Conservation (phyloP, 2,329 filamentous ascomycete species). For the Calonectria pauciramosa region DNA sequence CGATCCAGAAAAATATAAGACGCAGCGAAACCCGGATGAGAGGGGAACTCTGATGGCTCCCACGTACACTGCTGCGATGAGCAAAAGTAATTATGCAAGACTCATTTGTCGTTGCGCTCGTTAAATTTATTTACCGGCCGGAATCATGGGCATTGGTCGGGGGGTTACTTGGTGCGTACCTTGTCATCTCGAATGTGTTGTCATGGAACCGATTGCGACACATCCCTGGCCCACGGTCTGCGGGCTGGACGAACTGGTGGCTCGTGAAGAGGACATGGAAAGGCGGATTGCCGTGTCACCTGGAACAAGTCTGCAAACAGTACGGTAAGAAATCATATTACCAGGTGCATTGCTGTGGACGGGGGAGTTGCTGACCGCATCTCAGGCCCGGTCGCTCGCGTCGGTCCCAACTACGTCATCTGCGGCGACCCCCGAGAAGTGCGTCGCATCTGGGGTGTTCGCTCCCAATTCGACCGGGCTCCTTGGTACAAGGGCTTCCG, state of each 20-base stretch:
- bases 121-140: neutral
- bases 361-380: neutral
- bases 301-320: constrained; percentile 18
- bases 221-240: constrained; percentile 12
- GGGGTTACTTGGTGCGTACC: neutral
- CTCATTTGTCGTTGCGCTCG: neutral
- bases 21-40: neutral
- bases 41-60: neutral
- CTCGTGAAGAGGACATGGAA: constrained; percentile 14
- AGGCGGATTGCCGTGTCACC: neutral
- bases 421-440: constrained; percentile 16
- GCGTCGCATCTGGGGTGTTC: constrained; percentile 19
- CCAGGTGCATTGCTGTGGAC: too few species aligned
- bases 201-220: constrained; percentile 16
- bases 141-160: neutral
- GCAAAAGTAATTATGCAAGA: neutral
- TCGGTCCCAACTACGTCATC: constrained; percentile 17
- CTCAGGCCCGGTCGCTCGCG: constrained; percentile 13
- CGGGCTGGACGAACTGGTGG: constrained; percentile 24
- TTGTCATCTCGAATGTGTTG: neutral
- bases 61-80: neutral
- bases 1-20: neutral
- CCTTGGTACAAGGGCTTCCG: constrained; percentile 20
- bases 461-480: constrained; percentile 13
- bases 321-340: neutral